Base-by-base conservation (phyloP, 805 yeast genomes). In the Sugiyamaella smithiae region DNA sequence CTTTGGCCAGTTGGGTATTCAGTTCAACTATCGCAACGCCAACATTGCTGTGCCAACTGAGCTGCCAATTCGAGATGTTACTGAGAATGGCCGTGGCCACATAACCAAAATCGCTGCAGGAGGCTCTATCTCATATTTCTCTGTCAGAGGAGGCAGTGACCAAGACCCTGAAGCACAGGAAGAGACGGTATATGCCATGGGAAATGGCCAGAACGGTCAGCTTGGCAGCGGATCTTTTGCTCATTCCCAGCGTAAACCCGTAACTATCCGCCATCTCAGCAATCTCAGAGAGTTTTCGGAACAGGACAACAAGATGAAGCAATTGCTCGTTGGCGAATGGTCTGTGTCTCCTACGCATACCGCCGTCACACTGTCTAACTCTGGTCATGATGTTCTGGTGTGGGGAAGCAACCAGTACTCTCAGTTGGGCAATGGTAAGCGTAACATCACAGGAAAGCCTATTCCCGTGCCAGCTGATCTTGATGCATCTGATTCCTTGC, bases 401-500 rank as follows among this genome's bases (percentile, higher is more conserved):
- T 88, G 96, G 88, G 99, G 99, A 20, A 84, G 81, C 38, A 91
- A 90, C 65, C 85, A 81, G 59, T 71, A 56, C 57, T 95, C 91
- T 20, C 97, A 91, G 67, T 73, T 87, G 38, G 97, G 95, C 9
- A 87, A 82, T 60, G 95, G 96, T 24, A 85, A 84, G 59, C 72
- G 76, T 36, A 75, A 76, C 51, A 84, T 84, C 61, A 64, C 42
- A 11, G 54, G 60, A 1, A 16, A 19, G 36, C 54, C 52, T 40
- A 45, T 45, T 9, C 52, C 47, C 22, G 37, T 53, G 14, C 40
- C 20, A 12, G 6, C 16, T 4, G 85, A 52, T 19, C 22, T 5
- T 19, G 38, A 35, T 3, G 14, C 33, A n/a, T 12, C 12, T 14
- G 38, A 35, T 12, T 19, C 46, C 24, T 67, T 84, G 40, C 74